phyloP scores from a whole-genome alignment of 371 early-diverging fungal genomes.

The Mortierella sp. region DNA sequence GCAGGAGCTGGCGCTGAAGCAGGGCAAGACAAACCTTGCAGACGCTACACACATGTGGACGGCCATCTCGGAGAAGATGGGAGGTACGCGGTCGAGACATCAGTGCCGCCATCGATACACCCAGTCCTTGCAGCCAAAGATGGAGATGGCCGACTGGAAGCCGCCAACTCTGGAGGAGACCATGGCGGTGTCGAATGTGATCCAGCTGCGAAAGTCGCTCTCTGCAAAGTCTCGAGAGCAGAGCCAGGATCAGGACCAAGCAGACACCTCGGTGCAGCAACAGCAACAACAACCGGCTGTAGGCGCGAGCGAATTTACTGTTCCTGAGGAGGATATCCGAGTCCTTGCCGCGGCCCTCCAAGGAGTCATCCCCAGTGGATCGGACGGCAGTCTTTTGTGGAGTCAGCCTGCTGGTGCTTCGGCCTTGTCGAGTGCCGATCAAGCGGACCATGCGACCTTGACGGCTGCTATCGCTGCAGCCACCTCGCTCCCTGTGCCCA shows the following conservation, averaged over 20 bases:
- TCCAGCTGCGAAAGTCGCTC: conserved; percentile 30
- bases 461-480: conserved; percentile 28
- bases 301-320: neutral
- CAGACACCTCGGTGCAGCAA: too few relatives aligned
- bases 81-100: conserved; percentile 48
- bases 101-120: conserved; percentile 57
- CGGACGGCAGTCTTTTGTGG: conserved; percentile 37
- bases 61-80: conserved; percentile 48
- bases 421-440: neutral
- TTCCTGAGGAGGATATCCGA: conserved; percentile 24
- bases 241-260: conserved; percentile 3
- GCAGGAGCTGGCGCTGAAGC: conserved; percentile 47
- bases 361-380: conserved; percentile 24
- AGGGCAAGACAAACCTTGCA: conserved; percentile 39
- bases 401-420: conserved; percentile 23
- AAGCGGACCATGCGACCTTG: conserved; percentile 14
- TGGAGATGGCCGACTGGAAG: conserved; percentile 57
- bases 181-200: conserved; percentile 44
- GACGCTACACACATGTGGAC: conserved; percentile 56
- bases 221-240: conserved; percentile 13
- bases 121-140: conserved; percentile 52
- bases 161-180: conserved; percentile 48
- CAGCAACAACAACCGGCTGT: neutral
- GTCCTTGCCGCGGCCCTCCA: conserved; percentile 44
- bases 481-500: conserved; percentile 25